Conservation (phyloP, 805 yeast genomes). For the Yamadazyma sp. region DNA sequence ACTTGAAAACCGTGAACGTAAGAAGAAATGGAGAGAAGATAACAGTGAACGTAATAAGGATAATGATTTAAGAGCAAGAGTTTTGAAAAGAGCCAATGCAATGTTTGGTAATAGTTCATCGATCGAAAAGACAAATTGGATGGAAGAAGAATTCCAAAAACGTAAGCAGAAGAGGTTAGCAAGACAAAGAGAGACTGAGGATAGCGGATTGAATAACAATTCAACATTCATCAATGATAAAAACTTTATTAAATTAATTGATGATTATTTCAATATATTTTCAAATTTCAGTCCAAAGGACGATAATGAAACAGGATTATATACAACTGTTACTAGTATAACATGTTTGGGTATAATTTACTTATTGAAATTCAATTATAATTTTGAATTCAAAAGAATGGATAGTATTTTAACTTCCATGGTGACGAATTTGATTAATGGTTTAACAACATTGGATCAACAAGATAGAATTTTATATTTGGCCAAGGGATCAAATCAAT, state of each 20-base stretch:
- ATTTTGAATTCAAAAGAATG: conserved; percentile 19
- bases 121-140: conserved; percentile 59
- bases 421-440: conserved; percentile 22
- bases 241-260: conserved; percentile 14
- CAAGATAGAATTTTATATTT: conserved; percentile 22
- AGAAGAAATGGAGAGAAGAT: conserved; percentile 79
- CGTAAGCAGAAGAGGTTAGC: conserved; percentile 60
- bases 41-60: conserved; percentile 82
- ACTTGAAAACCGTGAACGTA: conserved; percentile 69
- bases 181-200: conserved; percentile 29
- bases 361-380: conserved; percentile 12
- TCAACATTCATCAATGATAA: conserved; percentile 12
- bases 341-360: conserved; percentile 33
- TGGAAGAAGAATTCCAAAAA: conserved; percentile 65
- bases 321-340: conserved; percentile 35
- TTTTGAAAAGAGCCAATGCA: conserved; percentile 65
- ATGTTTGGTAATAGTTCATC: conserved; percentile 63
- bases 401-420: conserved; percentile 23
- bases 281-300: conserved; percentile 30
- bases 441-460: conserved; percentile 18
- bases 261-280: conserved; percentile 35
- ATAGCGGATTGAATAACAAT: conserved; percentile 9
- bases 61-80: conserved; percentile 78
- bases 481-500: conserved; percentile 18
- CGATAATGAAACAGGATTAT: conserved; percentile 29